Base-by-base conservation (phyloP, 1,139 yeast genomes). In the Taiozyma onychis region DNA sequence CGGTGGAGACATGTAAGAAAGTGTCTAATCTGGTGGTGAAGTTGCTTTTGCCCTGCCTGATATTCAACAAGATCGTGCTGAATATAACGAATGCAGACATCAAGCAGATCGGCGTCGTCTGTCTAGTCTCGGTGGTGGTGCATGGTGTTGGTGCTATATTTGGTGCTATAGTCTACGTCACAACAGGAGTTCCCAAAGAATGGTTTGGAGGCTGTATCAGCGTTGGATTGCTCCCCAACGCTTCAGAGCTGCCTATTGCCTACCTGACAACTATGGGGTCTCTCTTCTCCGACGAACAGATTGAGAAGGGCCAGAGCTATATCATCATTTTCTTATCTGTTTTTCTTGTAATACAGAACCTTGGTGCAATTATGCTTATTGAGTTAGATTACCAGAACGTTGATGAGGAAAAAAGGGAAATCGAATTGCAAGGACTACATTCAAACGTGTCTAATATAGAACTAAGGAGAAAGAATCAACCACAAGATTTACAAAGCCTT, bases 161-260 rank as follows among this genome's bases (percentile, higher is more conserved):
- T 0, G 43, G 56, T 9, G 58, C 53, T 41, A 14, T 50, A 5
- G 22, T 51, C 2, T 37, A 3, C 24, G 10, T 37, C 14, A 37
- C 41, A 3, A 37, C 41, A 16, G 18, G 16, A 9, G 59, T 47
- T 44, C 97, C 97, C 0, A 78, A 76, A 55, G 71, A 79, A 51
- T 91, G 97, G 97, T 69, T 80, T 44, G 96, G 96, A 27, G 96
- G 97, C 0, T 71, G 88, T 24, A 62, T 88, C 9, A 78, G 88
- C 6, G 93, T 90, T n/a, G 93, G 96, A 0, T 73, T 87, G 56
- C 79, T 88, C 60, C 88, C 74, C 11, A 85, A 85, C 62, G 83
- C 88, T 50, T 81, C 91, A 39, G 98, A 91, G 67, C 73, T 91
- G 54, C 97, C 98, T 1, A 88, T 91, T 62, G 97, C 97, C 0